Conservation (phyloP, 2,329 filamentous ascomycete genomes). For the Hirsutella thompsonii region DNA sequence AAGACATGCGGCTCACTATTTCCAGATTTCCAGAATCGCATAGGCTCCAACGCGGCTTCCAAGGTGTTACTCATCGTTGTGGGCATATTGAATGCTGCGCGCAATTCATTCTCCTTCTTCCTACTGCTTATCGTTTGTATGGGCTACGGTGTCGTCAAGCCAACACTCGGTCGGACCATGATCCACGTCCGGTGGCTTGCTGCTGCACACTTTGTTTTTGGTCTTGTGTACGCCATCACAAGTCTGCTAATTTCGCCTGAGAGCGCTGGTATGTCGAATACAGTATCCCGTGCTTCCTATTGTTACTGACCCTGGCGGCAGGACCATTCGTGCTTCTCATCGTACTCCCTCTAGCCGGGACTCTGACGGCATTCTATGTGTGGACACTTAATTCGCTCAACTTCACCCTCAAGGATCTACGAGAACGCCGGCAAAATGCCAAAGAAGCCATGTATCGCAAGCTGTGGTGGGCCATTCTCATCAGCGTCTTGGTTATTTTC, state of each 20-base stretch:
- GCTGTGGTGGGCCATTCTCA: constrained; percentile 94
- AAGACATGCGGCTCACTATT: constrained; percentile 19
- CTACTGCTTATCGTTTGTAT: constrained; percentile 95
- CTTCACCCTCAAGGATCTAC: constrained; percentile 89
- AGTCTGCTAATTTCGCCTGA: constrained; percentile 84
- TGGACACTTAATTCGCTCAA: constrained; percentile 97
- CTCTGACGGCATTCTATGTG: constrained; percentile 92
- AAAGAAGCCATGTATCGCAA: constrained; percentile 97
- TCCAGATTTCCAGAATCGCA: constrained; percentile 77
- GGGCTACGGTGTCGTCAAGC: constrained; percentile 97
- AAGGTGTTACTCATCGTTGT: constrained; percentile 84
- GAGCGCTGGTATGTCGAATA: constrained; percentile 48
- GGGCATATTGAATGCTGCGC: constrained; percentile 81
- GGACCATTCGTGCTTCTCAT: constrained; percentile 86
- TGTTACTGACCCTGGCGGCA: constrained; percentile 15
- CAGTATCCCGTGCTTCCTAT: not conserved
- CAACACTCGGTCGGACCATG: constrained; percentile 84
- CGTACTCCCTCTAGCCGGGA: constrained; percentile 81
- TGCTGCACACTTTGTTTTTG: constrained; percentile 87
- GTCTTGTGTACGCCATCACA: constrained; percentile 82
- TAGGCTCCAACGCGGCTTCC: constrained; percentile 70
- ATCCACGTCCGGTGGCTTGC: constrained; percentile 84
- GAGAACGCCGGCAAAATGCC: constrained; percentile 82
- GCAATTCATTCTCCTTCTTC: constrained; percentile 98
- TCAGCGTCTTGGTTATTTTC: constrained; percentile 90